These are phyloP conservation scores for Eustoma russellianum DNA, from an alignment of 257 asterid genomes.

Conservation along the genomic window DNA sequence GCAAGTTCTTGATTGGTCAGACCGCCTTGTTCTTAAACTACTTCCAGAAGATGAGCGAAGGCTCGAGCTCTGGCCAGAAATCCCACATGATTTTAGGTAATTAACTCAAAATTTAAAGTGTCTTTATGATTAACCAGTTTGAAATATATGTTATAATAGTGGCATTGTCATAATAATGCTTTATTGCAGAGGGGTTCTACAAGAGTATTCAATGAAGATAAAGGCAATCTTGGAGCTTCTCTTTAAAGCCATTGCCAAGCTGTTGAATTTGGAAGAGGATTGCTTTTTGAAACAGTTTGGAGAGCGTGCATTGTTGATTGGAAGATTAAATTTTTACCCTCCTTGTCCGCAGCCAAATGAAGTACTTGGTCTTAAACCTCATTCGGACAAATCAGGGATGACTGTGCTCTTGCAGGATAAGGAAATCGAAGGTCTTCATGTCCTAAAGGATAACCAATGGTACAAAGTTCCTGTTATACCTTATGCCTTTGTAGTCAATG, in stretches of 20 bases:
- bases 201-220: constrained; percentile 6
- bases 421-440: constrained; percentile 49
- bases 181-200: constrained; percentile 6
- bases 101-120: no score
- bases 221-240: neutral
- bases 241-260: constrained; percentile 8
- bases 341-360: constrained; percentile 28
- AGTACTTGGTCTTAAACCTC: constrained; percentile 31
- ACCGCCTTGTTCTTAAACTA: constrained; percentile 3
- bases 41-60: constrained; percentile 6
- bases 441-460: constrained; percentile 42
- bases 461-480: constrained; percentile 38
- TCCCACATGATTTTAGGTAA: constrained; percentile 11
- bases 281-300: constrained; percentile 16
- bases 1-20: constrained; percentile 16
- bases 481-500: constrained; percentile 31
- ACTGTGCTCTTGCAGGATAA: constrained; percentile 48
- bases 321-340: constrained; percentile 30
- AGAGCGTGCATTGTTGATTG: constrained; percentile 1
- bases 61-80: constrained; percentile 9
- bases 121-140: no score
- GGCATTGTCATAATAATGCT: no score
- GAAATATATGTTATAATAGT: no score
- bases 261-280: constrained; percentile 12
- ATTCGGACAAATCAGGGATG: constrained; percentile 31